Evolutionary conservation across 2,329 filamentous ascomycete genomes (phyloP).

Genomic region (Nannizziopsis barbatae): DNA sequence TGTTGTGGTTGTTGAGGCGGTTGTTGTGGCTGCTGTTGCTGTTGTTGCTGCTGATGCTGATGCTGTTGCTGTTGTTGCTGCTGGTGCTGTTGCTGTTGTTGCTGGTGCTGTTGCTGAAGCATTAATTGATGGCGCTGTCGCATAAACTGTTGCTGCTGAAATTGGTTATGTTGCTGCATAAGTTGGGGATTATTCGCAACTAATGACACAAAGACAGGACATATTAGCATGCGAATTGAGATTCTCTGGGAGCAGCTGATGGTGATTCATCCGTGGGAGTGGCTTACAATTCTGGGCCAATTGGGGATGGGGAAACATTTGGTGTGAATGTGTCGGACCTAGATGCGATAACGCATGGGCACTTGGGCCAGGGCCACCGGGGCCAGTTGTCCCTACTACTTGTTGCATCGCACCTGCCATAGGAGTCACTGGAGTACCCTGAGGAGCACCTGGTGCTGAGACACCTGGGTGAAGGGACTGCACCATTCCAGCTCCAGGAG

Average conservation of each 20-base stretch:
- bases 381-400: constrained; percentile 42
- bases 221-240: not conserved
- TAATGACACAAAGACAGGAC: constrained; percentile 15
- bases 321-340: constrained; percentile 43
- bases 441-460: constrained; percentile 47
- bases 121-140: constrained; percentile 25
- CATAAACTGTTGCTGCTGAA: constrained; percentile 21
- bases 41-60: constrained; percentile 22
- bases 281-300: constrained; percentile 35
- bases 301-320: constrained; percentile 41
- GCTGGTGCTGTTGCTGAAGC: constrained; percentile 21
- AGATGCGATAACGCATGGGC: constrained; percentile 52
- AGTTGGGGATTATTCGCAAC: constrained; percentile 37
- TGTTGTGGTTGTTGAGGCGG: constrained; percentile 23
- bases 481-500: constrained; percentile 39
- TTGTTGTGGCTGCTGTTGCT: constrained; percentile 20
- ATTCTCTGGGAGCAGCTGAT: not conserved
- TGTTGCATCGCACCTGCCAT: constrained; percentile 56
- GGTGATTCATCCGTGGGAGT: not conserved
- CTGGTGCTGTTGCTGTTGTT: constrained; percentile 22
- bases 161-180: constrained; percentile 33
- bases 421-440: constrained; percentile 50
- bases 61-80: constrained; percentile 35
- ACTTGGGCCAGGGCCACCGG: constrained; percentile 42
- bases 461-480: constrained; percentile 53